Evolutionary conservation across 129 eudicot species (phyloP), one percentile per base, ranked within the genome.

Genomic region (Chrysanthemum lavandulifolium): DNA sequence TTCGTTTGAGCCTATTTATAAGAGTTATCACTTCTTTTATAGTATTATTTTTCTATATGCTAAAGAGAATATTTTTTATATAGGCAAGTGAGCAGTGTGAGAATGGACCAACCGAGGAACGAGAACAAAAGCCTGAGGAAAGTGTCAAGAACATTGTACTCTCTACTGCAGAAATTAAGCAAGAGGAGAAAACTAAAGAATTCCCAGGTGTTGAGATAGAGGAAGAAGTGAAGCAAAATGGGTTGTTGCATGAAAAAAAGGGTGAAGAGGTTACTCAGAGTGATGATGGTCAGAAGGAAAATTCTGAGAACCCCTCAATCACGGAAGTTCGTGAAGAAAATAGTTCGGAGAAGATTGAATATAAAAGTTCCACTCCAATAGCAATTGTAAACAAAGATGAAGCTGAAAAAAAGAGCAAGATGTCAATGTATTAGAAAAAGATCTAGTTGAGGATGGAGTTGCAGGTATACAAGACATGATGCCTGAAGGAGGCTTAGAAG

Each of bases 11-110:
- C 27, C 14, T 65, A 27, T 10, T 51, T 19, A 18, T 59, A 57
- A 27, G 16, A 33, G 74, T 60, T 63, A 31, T 53, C 61, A 51
- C 61, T 27, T 19, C 2, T 48, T 63, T 74, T 53, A 61, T 73
- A 67, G 21, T 36, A 16, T 31, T 64, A 2, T 31, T 31, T 13
- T 52, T 16, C 19, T 13, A 57, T 10, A 13, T 47, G 7, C 25
- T 78, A n/a, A 68, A 40, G 3, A 69, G 45, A 31, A 40, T 40
- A 40, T 6, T 47, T 67, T 60, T 57, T 23, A 65, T 65, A 50
- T 60, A 82, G 83, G 81, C 47, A 69, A 70, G 48, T 0, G 65
- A 73, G 16, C 65, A 69, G 73, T 10, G 27, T 65, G 63, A 77
- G 36, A 47, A 51, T 70, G 76, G 10, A 74, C 63, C 19, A 33